Percentiles rank a stretch among this genome's conserved stretches.
These are phyloP conservation scores for Begonia masoniana DNA, from an alignment of 306 rosid species.

Conservation along the genomic window DNA sequence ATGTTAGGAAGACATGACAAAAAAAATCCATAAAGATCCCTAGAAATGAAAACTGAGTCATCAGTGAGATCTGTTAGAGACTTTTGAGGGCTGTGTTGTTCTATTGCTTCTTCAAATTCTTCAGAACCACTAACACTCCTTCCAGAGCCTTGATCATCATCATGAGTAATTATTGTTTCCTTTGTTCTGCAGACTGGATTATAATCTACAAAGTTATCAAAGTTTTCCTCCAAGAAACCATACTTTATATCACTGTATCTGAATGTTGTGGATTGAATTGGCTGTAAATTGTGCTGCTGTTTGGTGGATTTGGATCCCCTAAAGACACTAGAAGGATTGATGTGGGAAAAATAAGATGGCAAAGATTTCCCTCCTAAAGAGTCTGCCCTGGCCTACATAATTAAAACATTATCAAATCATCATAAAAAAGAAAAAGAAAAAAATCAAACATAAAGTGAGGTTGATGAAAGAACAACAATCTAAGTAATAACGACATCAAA, in stretches of 20 bases:
- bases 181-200: constrained; percentile 11
- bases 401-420: constrained; percentile 17
- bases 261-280: constrained; percentile 22
- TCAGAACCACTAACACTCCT: constrained; percentile 54
- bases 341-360: constrained; percentile 54
- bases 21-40: constrained; percentile 59
- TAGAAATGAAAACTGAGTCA: constrained; percentile 59
- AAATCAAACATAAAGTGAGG: not conserved
- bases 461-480: constrained; percentile 1
- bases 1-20: constrained; percentile 82
- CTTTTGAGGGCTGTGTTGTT: constrained; percentile 29
- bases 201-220: constrained; percentile 31
- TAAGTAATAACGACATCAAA: too few species aligned
- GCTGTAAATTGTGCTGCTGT: constrained; percentile 21
- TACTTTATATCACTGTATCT: constrained; percentile 22
- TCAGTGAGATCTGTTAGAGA: constrained; percentile 39
- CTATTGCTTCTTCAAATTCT: constrained; percentile 58
- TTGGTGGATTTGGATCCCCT: constrained; percentile 35
- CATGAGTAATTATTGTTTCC: constrained; percentile 5
- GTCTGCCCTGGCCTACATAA: constrained; percentile 44
- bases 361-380: constrained; percentile 35
- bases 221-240: constrained; percentile 34
- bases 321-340: constrained; percentile 37
- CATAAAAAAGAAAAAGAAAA: not conserved
- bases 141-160: constrained; percentile 33